Evolutionary conservation across 1,284 basidiomycete species (phyloP).

Genomic region (Athelia psychrophila): DNA sequence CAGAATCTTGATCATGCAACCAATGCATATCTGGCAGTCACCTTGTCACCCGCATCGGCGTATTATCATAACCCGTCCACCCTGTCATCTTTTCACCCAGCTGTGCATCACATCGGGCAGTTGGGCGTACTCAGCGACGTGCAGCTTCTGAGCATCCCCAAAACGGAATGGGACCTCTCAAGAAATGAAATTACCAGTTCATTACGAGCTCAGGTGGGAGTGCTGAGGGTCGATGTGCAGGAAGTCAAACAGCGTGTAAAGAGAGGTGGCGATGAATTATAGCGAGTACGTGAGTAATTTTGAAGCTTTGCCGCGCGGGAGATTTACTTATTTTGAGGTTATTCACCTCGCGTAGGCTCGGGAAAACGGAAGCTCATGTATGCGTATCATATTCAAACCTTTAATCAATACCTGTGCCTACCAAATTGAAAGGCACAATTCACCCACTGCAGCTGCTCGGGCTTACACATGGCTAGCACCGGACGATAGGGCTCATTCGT

Average conservation of each 20-base stretch:
- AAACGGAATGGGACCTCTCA: slow-evolving; percentile 18
- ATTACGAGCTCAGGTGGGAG: slow-evolving; percentile 18
- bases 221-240: slow-evolving; percentile 28
- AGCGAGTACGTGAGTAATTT: background rate
- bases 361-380: background rate
- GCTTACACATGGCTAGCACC: no score
- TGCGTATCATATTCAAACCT: background rate
- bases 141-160: slow-evolving; percentile 28
- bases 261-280: slow-evolving; percentile 16
- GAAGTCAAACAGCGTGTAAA: slow-evolving; percentile 21
- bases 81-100: slow-evolving; percentile 18
- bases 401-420: background rate
- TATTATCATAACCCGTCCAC: slow-evolving; percentile 17
- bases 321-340: no score
- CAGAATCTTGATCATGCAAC: slow-evolving; percentile 14
- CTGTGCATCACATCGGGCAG: slow-evolving; percentile 21
- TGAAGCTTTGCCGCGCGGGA: background rate
- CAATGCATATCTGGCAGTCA: slow-evolving; percentile 25
- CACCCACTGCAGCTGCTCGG: background rate
- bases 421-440: background rate
- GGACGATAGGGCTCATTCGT: no score
- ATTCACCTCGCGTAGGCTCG: background rate
- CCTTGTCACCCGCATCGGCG: slow-evolving; percentile 19
- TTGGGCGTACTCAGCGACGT: slow-evolving; percentile 26
- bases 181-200: slow-evolving; percentile 16